phyloP scores from a whole-genome alignment of 1,284 basidiomycete species.

The Cryptococcus deneoformans region DNA sequence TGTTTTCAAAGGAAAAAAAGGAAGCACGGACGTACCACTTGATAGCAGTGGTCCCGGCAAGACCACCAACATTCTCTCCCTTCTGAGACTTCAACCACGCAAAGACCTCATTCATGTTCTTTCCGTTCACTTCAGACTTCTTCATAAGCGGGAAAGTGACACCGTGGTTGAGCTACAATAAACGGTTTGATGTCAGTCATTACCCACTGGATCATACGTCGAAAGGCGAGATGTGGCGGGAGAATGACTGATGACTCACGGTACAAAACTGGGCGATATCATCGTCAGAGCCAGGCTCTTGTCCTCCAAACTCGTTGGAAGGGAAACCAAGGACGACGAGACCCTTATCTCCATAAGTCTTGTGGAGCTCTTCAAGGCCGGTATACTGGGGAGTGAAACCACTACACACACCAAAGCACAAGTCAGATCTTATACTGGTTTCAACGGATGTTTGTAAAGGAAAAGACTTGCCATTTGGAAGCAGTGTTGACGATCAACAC shows the following conservation, averaged over 20 bases:
- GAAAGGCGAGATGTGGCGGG: too few relatives aligned
- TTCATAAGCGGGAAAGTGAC: conserved; percentile 78
- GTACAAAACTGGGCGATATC: conserved; percentile 56
- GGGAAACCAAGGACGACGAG: conserved; percentile 54
- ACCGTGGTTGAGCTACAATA: conserved; percentile 61
- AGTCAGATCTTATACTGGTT: conserved; percentile 2
- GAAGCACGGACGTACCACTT: conserved; percentile 37
- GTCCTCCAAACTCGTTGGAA: conserved; percentile 55
- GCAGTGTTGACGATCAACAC: conserved; percentile 57
- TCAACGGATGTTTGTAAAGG: background rate
- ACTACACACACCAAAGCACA: conserved; percentile 2
- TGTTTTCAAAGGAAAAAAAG: background rate
- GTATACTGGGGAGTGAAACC: conserved; percentile 45
- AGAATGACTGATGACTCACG: conserved; percentile 19
- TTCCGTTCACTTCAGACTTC: conserved; percentile 90
- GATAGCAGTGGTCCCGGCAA: conserved; percentile 40
- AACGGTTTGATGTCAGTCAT: background rate
- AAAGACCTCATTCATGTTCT: conserved; percentile 71
- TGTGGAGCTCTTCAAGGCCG: conserved; percentile 54
- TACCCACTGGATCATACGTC: background rate
- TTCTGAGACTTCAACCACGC: conserved; percentile 70
- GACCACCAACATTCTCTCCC: conserved; percentile 21
- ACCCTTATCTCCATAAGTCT: conserved; percentile 53
- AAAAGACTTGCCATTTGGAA: conserved; percentile 49
- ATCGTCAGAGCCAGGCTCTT: conserved; percentile 71